Evolutionary conservation across 78 protist species (phyloP).

Genomic region (Monosiga brevicollis): DNA sequence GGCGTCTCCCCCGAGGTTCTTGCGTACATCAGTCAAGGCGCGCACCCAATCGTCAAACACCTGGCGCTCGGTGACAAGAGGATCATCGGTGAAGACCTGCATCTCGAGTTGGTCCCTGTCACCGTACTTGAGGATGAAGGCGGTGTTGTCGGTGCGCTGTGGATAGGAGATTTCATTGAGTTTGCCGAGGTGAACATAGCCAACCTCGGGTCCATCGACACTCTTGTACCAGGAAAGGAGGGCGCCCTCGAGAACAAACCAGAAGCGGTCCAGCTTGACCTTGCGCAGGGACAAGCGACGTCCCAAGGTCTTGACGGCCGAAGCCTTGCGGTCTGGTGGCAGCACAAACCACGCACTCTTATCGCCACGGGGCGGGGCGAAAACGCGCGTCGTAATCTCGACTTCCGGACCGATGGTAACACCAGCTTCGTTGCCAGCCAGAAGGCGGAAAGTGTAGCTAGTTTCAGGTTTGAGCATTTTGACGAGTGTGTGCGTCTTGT

Average conservation of each 20-base stretch:
- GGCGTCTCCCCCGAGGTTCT: too few species aligned
- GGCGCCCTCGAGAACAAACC: background rate
- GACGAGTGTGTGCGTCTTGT: background rate
- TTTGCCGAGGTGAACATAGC: background rate
- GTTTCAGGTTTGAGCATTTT: background rate
- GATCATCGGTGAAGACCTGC: background rate
- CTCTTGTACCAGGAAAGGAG: background rate
- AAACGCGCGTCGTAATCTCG: background rate
- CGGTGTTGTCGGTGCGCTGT: background rate
- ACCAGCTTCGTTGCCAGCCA: background rate
- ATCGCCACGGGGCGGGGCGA: background rate
- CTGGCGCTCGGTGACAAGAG: background rate
- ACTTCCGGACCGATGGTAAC: background rate
- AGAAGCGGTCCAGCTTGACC: background rate
- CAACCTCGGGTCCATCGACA: background rate
- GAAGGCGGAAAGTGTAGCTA: background rate
- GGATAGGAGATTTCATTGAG: background rate
- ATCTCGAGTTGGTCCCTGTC: background rate
- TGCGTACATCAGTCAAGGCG: background rate
- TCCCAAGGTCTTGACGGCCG: background rate
- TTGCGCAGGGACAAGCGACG: background rate
- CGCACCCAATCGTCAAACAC: background rate
- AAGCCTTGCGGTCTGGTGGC: background rate
- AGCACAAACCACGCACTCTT: background rate
- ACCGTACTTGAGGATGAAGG: background rate